These are phyloP conservation scores for Linanthus parryae DNA, from an alignment of 148 eudicot genomes.

Conservation along the genomic window DNA sequence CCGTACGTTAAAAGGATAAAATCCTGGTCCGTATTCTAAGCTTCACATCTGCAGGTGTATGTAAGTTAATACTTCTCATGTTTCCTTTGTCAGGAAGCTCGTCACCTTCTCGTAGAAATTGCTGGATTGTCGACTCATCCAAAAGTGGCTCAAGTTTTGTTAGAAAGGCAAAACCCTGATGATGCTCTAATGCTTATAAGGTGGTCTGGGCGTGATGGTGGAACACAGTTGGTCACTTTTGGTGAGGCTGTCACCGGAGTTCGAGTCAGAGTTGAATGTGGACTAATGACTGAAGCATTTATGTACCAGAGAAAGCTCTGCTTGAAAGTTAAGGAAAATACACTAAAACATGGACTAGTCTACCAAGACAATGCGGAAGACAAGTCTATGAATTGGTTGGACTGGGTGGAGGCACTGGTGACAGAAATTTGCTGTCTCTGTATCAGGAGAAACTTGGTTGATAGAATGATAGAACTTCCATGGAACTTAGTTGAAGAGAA, in stretches of 20 bases:
- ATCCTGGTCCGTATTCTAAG: too few relatives aligned
- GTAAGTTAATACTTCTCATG: constrained; percentile 12
- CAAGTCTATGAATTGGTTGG: constrained; percentile 41
- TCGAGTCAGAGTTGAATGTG: constrained; percentile 86
- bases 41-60: too few relatives aligned
- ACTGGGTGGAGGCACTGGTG: constrained; percentile 77
- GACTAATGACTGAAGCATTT: constrained; percentile 84
- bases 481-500: constrained; percentile 89
- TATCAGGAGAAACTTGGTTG: constrained; percentile 68
- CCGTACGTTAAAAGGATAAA: too few relatives aligned
- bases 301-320: constrained; percentile 85
- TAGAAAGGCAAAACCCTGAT: constrained; percentile 84
- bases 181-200: constrained; percentile 96
- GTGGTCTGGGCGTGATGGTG: constrained; percentile 82
- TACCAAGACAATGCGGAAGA: constrained; percentile 31
- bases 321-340: constrained; percentile 61
- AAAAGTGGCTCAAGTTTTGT: constrained; percentile 76
- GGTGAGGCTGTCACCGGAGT: constrained; percentile 83
- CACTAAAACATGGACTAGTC: constrained; percentile 30
- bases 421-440: constrained; percentile 87
- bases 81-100: constrained; percentile 59
- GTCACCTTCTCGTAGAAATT: constrained; percentile 83
- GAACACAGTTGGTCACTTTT: constrained; percentile 54
- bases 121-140: constrained; percentile 88
- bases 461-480: constrained; percentile 83